A percentile compares a stretch with the other conserved stretches of the same genome.
phyloP scores from a whole-genome alignment of 139 green algal genomes.

The Chlorella sp. region DNA sequence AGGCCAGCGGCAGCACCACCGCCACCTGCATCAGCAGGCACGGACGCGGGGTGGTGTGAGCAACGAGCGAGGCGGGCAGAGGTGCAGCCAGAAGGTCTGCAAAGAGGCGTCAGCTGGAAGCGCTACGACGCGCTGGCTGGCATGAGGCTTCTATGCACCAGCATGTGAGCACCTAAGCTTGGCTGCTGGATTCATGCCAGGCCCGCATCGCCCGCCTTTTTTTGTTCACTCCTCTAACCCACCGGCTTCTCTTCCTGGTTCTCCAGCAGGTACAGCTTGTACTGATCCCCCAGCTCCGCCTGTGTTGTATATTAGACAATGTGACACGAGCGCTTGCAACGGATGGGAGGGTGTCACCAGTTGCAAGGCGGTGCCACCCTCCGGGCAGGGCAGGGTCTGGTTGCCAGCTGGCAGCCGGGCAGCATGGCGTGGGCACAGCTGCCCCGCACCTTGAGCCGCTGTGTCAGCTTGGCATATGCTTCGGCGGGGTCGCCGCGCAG shows the following conservation, averaged over 20 bases:
- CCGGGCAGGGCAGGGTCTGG: not conserved
- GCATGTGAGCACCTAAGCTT: too few species aligned
- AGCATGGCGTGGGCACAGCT: not conserved
- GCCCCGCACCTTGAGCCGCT: conserved; percentile 57
- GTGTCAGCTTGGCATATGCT: conserved; percentile 64
- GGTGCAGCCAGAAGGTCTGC: not conserved
- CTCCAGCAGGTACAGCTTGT: conserved; percentile 76
- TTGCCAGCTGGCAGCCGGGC: not conserved
- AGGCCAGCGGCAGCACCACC: conserved; percentile 21
- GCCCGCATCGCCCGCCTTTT: too few species aligned
- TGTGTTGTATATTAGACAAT: not conserved
- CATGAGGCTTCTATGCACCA: too few species aligned
- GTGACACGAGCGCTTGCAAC: not conserved
- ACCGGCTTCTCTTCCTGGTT: conserved; percentile 78
- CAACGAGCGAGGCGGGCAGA: not conserved
- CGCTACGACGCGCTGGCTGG: too few species aligned
- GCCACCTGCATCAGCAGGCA: conserved; percentile 1
- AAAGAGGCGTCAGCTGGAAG: too few species aligned
- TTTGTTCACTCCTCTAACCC: conserved; percentile 42
- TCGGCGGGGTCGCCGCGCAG: conserved; percentile 66
- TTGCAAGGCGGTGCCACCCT: not conserved
- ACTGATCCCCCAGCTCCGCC: conserved; percentile 64
- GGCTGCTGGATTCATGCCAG: too few species aligned
- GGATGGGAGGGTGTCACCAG: too few species aligned
- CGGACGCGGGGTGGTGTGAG: not conserved